A percentile compares a stretch with the other conserved stretches of the same genome.
phyloP scores from a whole-genome alignment of 208 protist genomes.

The Leishmania aethiopica region DNA sequence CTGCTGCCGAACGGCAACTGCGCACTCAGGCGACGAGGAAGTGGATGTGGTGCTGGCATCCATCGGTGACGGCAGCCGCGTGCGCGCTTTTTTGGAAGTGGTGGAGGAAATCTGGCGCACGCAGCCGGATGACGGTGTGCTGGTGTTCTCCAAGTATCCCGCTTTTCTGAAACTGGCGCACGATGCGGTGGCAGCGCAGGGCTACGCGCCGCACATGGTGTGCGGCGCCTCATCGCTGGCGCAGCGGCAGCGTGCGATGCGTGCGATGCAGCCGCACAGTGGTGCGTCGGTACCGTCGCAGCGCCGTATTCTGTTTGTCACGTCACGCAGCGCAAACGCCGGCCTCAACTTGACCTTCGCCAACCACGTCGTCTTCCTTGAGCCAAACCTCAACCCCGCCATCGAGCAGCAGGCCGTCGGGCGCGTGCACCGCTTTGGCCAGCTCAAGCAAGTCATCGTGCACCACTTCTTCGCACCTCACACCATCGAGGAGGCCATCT shows the following conservation, averaged over 20 bases:
- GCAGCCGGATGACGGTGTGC: slow-evolving; percentile 35
- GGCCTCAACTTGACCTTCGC: slow-evolving; percentile 80
- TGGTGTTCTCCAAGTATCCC: slow-evolving; percentile 62
- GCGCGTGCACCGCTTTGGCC: slow-evolving; percentile 91
- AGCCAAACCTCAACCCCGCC: slow-evolving; percentile 73
- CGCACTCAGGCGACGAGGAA: slow-evolving; percentile 7
- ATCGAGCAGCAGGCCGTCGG: slow-evolving; percentile 79
- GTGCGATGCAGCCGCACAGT: slow-evolving; percentile 26
- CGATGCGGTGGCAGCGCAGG: slow-evolving; percentile 24
- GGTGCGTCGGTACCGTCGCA: slow-evolving; percentile 5
- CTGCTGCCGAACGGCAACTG: background rate
- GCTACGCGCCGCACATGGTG: slow-evolving; percentile 40
- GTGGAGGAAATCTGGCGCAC: slow-evolving; percentile 40
- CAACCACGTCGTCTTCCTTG: slow-evolving; percentile 77
- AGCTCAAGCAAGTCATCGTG: slow-evolving; percentile 59
- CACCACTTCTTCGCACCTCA: slow-evolving; percentile 47
- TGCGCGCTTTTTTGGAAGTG: slow-evolving; percentile 28
- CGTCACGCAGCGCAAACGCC: slow-evolving; percentile 53
- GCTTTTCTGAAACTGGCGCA: slow-evolving; percentile 31
- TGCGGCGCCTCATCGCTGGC: slow-evolving; percentile 38
- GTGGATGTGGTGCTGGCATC: slow-evolving; percentile 15
- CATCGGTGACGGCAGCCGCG: slow-evolving; percentile 46
- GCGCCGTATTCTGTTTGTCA: slow-evolving; percentile 58
- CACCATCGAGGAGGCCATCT: slow-evolving; percentile 63
- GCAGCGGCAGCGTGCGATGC: slow-evolving; percentile 45